Evolutionary conservation across 2,329 filamentous ascomycete species (phyloP).

Genomic region (Neonectria faginata): DNA sequence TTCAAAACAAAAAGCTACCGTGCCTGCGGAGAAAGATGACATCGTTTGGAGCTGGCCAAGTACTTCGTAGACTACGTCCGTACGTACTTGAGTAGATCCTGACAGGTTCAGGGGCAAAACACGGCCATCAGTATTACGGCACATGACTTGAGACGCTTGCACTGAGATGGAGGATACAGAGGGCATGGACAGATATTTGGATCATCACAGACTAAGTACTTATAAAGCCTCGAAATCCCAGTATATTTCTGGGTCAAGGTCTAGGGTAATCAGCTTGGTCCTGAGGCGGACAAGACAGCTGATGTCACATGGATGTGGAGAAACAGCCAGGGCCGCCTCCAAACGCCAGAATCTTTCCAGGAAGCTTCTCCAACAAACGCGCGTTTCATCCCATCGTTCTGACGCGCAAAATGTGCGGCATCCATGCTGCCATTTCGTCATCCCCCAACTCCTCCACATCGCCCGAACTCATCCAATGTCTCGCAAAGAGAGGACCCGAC

Average conservation of each 20-base stretch:
- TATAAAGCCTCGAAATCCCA: neutral
- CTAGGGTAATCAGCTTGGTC: conserved; percentile 8
- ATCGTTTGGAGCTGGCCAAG: neutral
- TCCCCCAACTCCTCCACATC: conserved; percentile 45
- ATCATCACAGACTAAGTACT: no score
- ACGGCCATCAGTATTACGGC: neutral
- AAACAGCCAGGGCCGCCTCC: neutral
- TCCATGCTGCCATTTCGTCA: conserved; percentile 63
- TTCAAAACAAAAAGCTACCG: conserved; percentile 1
- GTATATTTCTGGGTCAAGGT: neutral
- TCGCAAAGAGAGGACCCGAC: conserved; percentile 71
- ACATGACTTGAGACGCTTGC: neutral
- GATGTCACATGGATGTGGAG: conserved; percentile 10
- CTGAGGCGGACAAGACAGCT: neutral
- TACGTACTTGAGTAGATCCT: no score
- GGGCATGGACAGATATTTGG: no score
- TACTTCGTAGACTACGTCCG: no score
- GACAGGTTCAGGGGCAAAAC: neutral
- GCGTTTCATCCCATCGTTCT: conserved; percentile 18
- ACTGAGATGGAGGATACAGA: neutral
- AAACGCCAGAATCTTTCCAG: conserved; percentile 19
- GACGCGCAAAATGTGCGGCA: conserved; percentile 68
- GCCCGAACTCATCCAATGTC: conserved; percentile 55
- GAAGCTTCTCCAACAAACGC: conserved; percentile 28
- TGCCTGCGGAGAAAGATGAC: conserved; percentile 4